phyloP scores from a whole-genome alignment of 306 rosid species.

The Rosa persica region DNA sequence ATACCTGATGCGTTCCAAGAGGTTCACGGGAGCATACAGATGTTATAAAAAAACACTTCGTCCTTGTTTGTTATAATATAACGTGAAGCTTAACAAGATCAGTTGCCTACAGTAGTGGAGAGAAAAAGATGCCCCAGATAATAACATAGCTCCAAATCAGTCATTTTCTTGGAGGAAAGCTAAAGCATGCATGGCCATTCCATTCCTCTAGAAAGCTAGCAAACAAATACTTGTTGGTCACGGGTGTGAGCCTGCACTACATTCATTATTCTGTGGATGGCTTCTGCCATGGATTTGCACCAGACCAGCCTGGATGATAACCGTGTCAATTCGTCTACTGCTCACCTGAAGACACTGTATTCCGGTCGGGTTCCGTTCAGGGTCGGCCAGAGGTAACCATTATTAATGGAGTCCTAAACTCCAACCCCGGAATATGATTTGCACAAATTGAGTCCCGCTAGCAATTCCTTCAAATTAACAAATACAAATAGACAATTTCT shows the following conservation, averaged over 20 bases:
- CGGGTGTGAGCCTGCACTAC: constrained; percentile 3
- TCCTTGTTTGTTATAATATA: neutral
- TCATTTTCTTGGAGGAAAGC: neutral
- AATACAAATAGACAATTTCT: no score
- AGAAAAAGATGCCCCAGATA: neutral
- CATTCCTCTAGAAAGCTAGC: neutral
- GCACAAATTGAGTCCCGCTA: no score
- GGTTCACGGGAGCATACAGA: neutral
- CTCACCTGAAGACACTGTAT: no score
- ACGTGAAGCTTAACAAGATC: neutral
- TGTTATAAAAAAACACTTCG: neutral
- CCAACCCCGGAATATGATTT: no score
- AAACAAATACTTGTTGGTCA: neutral
- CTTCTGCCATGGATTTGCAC: neutral
- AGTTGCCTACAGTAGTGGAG: neutral
- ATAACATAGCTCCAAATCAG: neutral
- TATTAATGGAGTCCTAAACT: no score
- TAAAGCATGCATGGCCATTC: neutral
- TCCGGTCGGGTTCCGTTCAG: no score
- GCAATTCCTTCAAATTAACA: no score
- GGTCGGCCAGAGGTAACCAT: no score
- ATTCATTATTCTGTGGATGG: neutral
- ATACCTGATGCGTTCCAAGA: neutral
- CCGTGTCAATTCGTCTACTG: neutral
- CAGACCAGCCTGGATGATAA: neutral